These are phyloP conservation scores for Asterochloris sp. DNA, from an alignment of 139 green algal genomes.

Conservation along the genomic window DNA sequence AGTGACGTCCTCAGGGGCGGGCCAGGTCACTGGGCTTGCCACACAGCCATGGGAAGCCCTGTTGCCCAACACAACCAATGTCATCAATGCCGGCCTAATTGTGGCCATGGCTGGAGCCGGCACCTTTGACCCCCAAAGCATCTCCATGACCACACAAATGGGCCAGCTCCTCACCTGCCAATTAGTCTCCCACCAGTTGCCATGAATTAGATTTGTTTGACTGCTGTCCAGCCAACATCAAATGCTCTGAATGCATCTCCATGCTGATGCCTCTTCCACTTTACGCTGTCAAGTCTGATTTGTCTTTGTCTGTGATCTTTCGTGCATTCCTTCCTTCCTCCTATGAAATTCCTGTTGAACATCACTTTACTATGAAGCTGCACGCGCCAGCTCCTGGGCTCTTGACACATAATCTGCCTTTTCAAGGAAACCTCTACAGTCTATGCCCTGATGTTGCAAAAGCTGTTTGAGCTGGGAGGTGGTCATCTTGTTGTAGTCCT, in stretches of 20 bases:
- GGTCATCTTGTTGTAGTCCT: constrained; percentile 57
- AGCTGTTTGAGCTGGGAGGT: constrained; percentile 72
- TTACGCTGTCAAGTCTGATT: not conserved
- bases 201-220: not conserved
- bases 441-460: constrained; percentile 45
- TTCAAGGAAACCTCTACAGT: constrained; percentile 67
- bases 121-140: too few relatives aligned
- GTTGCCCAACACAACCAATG: too few relatives aligned
- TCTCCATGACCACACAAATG: too few relatives aligned
- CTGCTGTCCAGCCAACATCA: not conserved
- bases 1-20: too few relatives aligned
- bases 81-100: too few relatives aligned
- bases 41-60: too few relatives aligned
- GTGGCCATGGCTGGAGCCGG: too few relatives aligned
- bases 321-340: too few relatives aligned
- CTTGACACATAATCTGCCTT: constrained; percentile 62
- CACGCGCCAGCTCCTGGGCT: not conserved
- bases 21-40: too few relatives aligned
- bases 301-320: not conserved
- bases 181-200: not conserved
- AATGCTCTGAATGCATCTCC: not conserved
- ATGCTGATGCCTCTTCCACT: not conserved
- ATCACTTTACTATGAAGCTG: not conserved
- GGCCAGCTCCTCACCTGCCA: too few relatives aligned
- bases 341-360: too few relatives aligned